Percentiles rank a stretch among this genome's conserved stretches.
These are phyloP conservation scores for Polytrichum formosum DNA, from an alignment of 225 moss, liverwort and hornwort species.

Conservation along the genomic window DNA sequence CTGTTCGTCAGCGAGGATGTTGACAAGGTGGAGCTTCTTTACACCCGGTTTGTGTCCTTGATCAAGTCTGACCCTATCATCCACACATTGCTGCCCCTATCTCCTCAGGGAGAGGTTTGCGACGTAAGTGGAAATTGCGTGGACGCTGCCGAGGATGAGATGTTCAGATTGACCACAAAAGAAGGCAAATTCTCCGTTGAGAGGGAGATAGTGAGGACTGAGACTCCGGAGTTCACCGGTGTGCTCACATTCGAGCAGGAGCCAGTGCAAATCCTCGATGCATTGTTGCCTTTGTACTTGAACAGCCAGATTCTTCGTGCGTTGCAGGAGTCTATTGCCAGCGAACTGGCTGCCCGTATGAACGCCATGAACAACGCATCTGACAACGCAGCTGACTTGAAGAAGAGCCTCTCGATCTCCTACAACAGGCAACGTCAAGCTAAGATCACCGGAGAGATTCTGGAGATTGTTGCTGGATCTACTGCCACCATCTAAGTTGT, in stretches of 20 bases:
- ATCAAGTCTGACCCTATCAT: conserved; percentile 87
- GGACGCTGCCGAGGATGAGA: conserved; percentile 84
- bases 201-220: conserved; percentile 56
- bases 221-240: conserved; percentile 58
- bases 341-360: conserved; percentile 85
- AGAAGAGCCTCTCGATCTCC: conserved; percentile 55
- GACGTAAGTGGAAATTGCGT: conserved; percentile 71
- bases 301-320: conserved; percentile 85
- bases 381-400: conserved; percentile 72
- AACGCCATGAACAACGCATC: conserved; percentile 90
- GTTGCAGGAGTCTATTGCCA: conserved; percentile 77
- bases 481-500: conserved; percentile 25
- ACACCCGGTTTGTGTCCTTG: conserved; percentile 88
- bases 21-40: conserved; percentile 98
- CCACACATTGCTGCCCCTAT: conserved; percentile 80
- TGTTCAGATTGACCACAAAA: conserved; percentile 79
- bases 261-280: conserved; percentile 86
- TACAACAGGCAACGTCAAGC: conserved; percentile 88
- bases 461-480: conserved; percentile 78
- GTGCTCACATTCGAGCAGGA: conserved; percentile 97
- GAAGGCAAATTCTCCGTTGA: conserved; percentile 79
- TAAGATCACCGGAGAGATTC: conserved; percentile 83
- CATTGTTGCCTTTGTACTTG: conserved; percentile 74
- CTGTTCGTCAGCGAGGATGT: conserved; percentile 90
- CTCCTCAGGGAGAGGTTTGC: conserved; percentile 82